These are phyloP conservation scores for Claviceps pazoutovae DNA, from an alignment of 2,329 filamentous ascomycete genomes.

Conservation along the genomic window DNA sequence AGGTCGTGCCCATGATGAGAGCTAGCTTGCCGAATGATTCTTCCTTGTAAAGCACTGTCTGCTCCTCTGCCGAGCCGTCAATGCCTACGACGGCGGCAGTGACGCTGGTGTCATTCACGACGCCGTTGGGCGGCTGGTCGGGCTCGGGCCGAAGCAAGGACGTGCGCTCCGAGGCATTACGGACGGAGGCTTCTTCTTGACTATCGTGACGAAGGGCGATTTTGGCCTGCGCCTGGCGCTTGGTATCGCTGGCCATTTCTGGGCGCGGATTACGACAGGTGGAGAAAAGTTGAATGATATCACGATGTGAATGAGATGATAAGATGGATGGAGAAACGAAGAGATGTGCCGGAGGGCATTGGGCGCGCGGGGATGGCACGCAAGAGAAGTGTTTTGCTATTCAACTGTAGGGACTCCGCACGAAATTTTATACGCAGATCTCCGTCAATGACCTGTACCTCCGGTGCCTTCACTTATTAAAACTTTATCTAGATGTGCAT, in stretches of 20 bases:
- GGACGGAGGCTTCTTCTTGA: neutral
- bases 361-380: no score
- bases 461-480: no score
- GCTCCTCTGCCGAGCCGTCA: constrained; percentile 21
- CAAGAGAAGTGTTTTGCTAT: no score
- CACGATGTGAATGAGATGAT: no score
- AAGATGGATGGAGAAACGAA: no score
- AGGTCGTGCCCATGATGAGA: constrained; percentile 41
- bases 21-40: constrained; percentile 33
- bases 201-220: neutral
- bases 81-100: constrained; percentile 5
- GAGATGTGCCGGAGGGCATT: no score
- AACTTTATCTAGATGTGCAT: no score
- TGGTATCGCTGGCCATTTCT: neutral
- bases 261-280: neutral
- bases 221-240: neutral
- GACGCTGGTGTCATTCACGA: neutral
- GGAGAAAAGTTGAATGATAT: no score
- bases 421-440: no score
- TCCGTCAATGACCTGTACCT: no score
- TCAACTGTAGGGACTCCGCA: no score
- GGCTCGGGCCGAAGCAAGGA: constrained; percentile 4
- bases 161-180: constrained; percentile 1
- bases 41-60: constrained; percentile 33
- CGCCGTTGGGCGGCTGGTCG: neutral